These are phyloP conservation scores for Wickerhamomyces subpelliculosus DNA, from an alignment of 805 yeast genomes.

Conservation along the genomic window DNA sequence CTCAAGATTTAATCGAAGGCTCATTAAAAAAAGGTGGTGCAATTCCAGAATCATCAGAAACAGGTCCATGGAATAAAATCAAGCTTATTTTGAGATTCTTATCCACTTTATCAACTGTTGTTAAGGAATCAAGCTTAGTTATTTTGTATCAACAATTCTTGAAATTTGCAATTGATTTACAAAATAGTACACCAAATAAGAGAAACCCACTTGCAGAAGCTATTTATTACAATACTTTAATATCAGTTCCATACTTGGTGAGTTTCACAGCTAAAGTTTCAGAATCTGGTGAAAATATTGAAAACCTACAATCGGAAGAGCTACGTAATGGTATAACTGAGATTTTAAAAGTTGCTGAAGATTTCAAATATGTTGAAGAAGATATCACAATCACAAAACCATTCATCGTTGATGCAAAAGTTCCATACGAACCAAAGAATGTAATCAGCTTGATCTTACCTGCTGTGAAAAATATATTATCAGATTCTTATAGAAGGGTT, in stretches of 20 bases:
- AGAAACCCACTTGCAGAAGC: constrained; percentile 64
- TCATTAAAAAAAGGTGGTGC: constrained; percentile 20
- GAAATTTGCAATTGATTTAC: constrained; percentile 49
- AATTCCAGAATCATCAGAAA: constrained; percentile 27
- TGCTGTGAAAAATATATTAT: constrained; percentile 34
- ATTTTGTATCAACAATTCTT: constrained; percentile 48
- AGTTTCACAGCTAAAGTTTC: too few species aligned
- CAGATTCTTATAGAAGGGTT: constrained; percentile 33
- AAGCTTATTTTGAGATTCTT: constrained; percentile 68
- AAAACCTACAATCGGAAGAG: constrained; percentile 18
- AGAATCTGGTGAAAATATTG: too few species aligned
- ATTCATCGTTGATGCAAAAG: constrained; percentile 16
- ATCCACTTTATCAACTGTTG: constrained; percentile 56
- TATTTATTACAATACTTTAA: constrained; percentile 51
- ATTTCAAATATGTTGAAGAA: constrained; percentile 24
- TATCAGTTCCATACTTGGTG: constrained; percentile 63
- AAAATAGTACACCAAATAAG: constrained; percentile 25
- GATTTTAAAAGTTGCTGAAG: constrained; percentile 38
- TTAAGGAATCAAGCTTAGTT: constrained; percentile 42
- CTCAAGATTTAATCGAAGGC: constrained; percentile 46
- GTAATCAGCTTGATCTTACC: constrained; percentile 46
- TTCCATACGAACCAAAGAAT: constrained; percentile 46
- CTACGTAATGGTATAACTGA: constrained; percentile 31
- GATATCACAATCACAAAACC: constrained; percentile 20
- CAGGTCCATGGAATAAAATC: constrained; percentile 62